phyloP scores from a whole-genome alignment of 352 stramenopile genomes.

The Globisporangium barbulae region DNA sequence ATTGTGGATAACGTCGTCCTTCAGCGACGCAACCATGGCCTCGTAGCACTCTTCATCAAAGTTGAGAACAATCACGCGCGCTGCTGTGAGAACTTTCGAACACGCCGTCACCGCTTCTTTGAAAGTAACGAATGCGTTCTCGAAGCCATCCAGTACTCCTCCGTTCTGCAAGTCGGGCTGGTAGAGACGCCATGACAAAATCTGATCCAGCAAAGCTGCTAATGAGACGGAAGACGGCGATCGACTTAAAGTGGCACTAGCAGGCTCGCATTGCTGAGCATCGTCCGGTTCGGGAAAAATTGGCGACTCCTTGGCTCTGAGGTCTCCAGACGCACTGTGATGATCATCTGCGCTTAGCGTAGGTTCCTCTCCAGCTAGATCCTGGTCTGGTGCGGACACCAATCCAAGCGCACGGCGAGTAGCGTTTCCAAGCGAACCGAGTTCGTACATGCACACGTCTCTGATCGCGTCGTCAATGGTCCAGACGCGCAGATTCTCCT shows the following conservation, averaged over 20 bases:
- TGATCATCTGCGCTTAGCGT: not conserved
- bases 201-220: slow-evolving; percentile 42
- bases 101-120: slow-evolving; percentile 40
- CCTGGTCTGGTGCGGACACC: slow-evolving; percentile 8
- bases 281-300: slow-evolving; percentile 23
- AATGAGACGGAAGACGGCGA: slow-evolving; percentile 17
- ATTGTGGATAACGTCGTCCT: slow-evolving; percentile 11
- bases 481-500: slow-evolving; percentile 63
- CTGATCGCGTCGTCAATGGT: slow-evolving; percentile 74
- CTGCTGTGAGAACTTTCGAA: slow-evolving; percentile 27
- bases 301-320: slow-evolving; percentile 8
- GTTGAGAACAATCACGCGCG: slow-evolving; percentile 53
- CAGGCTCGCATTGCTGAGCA: not conserved
- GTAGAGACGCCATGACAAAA: slow-evolving; percentile 60
- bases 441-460: slow-evolving; percentile 23
- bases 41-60: slow-evolving; percentile 79
- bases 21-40: slow-evolving; percentile 23
- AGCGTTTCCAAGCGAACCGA: slow-evolving; percentile 37
- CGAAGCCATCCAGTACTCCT: slow-evolving; percentile 71
- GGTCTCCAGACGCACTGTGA: not conserved
- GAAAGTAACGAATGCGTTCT: slow-evolving; percentile 48
- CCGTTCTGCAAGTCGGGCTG: slow-evolving; percentile 64
- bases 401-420: slow-evolving; percentile 35
- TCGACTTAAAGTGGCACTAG: not conserved
- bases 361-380: slow-evolving; percentile 12